These are phyloP conservation scores for Aspergillus texensis DNA, from an alignment of 2,329 filamentous ascomycete species.

Conservation along the genomic window DNA sequence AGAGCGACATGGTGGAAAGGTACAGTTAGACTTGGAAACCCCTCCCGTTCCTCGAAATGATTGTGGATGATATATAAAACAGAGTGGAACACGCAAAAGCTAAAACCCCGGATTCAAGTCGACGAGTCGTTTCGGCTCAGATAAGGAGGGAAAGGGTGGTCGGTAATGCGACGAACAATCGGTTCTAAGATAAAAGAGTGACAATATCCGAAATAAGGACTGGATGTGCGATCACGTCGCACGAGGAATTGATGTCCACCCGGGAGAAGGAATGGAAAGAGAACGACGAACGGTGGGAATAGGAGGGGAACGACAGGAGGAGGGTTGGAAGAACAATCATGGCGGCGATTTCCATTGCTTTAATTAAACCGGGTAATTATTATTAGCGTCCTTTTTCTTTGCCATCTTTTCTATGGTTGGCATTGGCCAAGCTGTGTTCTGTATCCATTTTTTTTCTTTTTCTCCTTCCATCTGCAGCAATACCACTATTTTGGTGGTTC, in stretches of 20 bases:
- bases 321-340: conserved; percentile 5
- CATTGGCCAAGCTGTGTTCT: background rate
- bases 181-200: conserved; percentile 15
- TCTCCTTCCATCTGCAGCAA: background rate
- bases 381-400: conserved; percentile 7
- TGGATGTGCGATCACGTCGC: conserved; percentile 32
- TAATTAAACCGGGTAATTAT: conserved; percentile 11
- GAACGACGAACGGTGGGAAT: conserved; percentile 3
- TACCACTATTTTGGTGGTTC: background rate
- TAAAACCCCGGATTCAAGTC: conserved; percentile 18
- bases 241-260: conserved; percentile 23
- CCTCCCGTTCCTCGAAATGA: conserved; percentile 1
- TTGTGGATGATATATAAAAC: background rate
- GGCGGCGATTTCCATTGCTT: conserved; percentile 7
- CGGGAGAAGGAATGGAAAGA: conserved; percentile 14
- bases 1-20: conserved; percentile 27
- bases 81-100: conserved; percentile 1
- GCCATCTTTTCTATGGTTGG: background rate
- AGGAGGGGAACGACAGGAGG: conserved; percentile 12
- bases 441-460: conserved; percentile 3
- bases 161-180: background rate
- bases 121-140: conserved; percentile 23
- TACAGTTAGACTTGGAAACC: conserved; percentile 6
- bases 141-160: conserved; percentile 2
- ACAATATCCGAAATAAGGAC: conserved; percentile 23